Evolutionary conservation across 805 yeast genomes (phyloP), one percentile per base, ranked within the genome.

Genomic region (Hanseniaspora occidentalis): DNA sequence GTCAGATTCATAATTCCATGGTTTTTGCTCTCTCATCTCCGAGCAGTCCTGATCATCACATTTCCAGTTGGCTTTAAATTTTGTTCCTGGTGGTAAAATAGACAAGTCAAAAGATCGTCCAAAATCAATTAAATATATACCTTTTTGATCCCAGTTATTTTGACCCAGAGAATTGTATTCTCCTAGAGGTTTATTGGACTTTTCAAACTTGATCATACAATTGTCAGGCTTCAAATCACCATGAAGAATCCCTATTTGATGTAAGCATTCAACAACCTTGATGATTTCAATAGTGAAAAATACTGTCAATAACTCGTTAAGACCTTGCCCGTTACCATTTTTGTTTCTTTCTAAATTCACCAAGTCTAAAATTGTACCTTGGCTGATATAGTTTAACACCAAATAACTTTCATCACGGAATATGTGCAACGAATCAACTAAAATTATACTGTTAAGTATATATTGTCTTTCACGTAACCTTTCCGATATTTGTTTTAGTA

Each of bases 161-260:
- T 48, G 41, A 0, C 71, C 71, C 18, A 58, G 51, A 1, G 58
- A 45, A 26, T 53, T 49, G 42, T 66, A 69, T 14, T 50, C 41
- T 1, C 58, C 57, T 8, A 54, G 40, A 16, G 41, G 24, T 35
- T 26, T 25, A 13, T 40, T 23, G 3, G 43, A 42, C 41, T 50
- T 43, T 13, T 62, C 60, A 31, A 81, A 65, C 31, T 81, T 59
- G 0, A 84, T 52, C 94, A 86, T 81, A 47, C 92, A 82, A 53
- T 85, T 86, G 46, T 83, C 95, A 0, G 95, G 79, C 52, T 81
- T 83, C 40, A 86, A 57, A 54, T 86, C 94, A 2, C 95, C 94
- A 60, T 86, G 96, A 10, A 86, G 65, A 1, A 86, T 75, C 0
- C 79, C 79, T 13, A 70, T 57, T 0, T 58, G 55, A 52, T 86